Percentiles rank a stretch among this genome's conserved stretches.
These are phyloP conservation scores for Aureobasidium mangrovei DNA, from an alignment of 2,329 filamentous ascomycete genomes.

Conservation along the genomic window DNA sequence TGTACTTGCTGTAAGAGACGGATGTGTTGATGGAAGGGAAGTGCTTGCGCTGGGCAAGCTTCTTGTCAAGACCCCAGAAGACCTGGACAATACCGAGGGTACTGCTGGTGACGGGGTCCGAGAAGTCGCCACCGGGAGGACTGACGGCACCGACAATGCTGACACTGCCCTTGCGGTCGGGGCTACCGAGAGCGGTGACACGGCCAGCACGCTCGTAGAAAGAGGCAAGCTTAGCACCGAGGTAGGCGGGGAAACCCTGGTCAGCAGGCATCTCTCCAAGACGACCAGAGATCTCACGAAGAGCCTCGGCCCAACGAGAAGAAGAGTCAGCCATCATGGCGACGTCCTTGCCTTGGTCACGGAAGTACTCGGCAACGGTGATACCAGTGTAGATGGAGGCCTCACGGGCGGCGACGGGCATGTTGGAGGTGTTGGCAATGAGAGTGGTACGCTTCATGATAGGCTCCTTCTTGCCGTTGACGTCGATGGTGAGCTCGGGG, in stretches of 20 bases:
- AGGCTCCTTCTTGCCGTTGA: constrained; percentile 89
- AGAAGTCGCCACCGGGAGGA: constrained; percentile 97
- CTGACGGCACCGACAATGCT: constrained; percentile 97
- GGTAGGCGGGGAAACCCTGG: constrained; percentile 97
- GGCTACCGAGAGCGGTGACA: constrained; percentile 76
- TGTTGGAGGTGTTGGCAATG: constrained; percentile 99
- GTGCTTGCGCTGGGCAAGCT: constrained; percentile 96
- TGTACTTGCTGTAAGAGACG: constrained; percentile 96
- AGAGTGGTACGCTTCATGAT: constrained; percentile 99
- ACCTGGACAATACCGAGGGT: constrained; percentile 97
- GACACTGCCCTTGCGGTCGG: constrained; percentile 82
- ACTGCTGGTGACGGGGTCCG: constrained; percentile 87
- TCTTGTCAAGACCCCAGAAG: constrained; percentile 99
- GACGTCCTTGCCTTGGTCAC: constrained; percentile 92
- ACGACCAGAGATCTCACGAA: constrained; percentile 97
- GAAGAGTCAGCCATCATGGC: constrained; percentile 99
- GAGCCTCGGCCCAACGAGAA: constrained; percentile 95
- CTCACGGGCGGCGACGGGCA: constrained; percentile 97
- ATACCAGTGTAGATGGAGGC: constrained; percentile 98
- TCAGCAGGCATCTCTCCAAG: constrained; percentile 99
- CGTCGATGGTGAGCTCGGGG: constrained; percentile 90
- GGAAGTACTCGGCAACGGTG: constrained; percentile 91
- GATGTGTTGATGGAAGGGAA: constrained; percentile 98
- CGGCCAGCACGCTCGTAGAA: constrained; percentile 98
- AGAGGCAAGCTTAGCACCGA: constrained; percentile 91